Evolutionary conservation across 768 basidiomycete species (phyloP).

Genomic region (Tricholoma flavovirens): DNA sequence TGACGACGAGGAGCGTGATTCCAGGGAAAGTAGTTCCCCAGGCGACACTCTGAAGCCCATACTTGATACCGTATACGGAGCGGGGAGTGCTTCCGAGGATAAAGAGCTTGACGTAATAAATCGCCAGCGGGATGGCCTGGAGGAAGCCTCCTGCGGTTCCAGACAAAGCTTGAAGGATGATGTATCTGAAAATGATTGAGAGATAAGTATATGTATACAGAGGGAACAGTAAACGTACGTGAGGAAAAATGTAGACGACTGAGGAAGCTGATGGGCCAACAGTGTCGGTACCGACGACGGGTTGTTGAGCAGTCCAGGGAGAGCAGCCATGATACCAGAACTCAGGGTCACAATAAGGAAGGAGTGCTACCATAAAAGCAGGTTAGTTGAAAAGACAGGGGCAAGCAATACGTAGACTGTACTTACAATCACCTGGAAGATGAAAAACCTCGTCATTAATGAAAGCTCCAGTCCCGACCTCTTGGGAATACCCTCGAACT

Average conservation of each 20-base stretch:
- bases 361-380: constrained; percentile 56
- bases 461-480: constrained; percentile 79
- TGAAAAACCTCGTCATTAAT: constrained; percentile 87
- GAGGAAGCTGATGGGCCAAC: constrained; percentile 74
- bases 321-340: constrained; percentile 74
- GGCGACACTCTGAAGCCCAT: constrained; percentile 54
- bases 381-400: background rate
- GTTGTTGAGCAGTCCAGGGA: constrained; percentile 57
- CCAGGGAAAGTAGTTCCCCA: constrained; percentile 76
- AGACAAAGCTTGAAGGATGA: constrained; percentile 75
- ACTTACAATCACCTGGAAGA: constrained; percentile 88
- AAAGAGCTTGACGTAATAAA: constrained; percentile 90
- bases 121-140: constrained; percentile 61
- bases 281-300: constrained; percentile 64
- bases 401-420: background rate
- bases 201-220: background rate
- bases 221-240: constrained; percentile 42
- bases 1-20: constrained; percentile 60
- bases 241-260: constrained; percentile 86
- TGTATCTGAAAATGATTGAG: constrained; percentile 35
- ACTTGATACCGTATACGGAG: constrained; percentile 80
- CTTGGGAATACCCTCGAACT: constrained; percentile 88
- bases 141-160: constrained; percentile 79
- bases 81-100: constrained; percentile 87
- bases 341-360: constrained; percentile 87